Base-by-base conservation (phyloP, 116 monocot species). In the Posidonia oceanica region DNA sequence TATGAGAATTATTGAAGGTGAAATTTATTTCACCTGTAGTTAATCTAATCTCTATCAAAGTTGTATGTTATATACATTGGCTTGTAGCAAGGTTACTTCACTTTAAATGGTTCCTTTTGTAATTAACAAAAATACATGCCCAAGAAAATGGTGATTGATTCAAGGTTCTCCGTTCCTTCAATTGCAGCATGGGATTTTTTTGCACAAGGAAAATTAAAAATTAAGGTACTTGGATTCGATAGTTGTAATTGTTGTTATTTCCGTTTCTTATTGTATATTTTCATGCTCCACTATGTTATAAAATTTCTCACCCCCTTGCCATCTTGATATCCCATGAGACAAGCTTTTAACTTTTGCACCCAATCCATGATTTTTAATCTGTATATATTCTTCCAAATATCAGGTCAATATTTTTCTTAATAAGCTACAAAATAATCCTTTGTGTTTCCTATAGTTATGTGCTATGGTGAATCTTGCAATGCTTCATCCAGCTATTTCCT, bases 171-270 rank as follows among this genome's bases (percentile, higher is more conserved):
- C 15, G 7, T 37, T 36, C n/a, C 16, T 57, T 39, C 48, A 13
- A 59, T 69, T 82, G 80, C 79, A 93, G 93, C 64, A 67, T 93
- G 86, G 86, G 63, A 86, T 79, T 93, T 88, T 75, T 93, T 88
- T 68, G 57, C 65, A 53, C 75, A 74, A 61, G 86, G 84, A 36
- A 65, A 61, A 16, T 69, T 84, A 66, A 78, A 63, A 63, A 68
- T 83, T 67, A 80, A 88, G 85, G 92, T 85, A 72, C 53, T 63
- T 61, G 16, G 18, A 72, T 54, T 63, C 61, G 39, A n/a, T 68
- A 68, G 36, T 3, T 17, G 36, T 36, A 22, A 17, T 21, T 20
- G 17, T 64, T 64, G 38, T 54, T 73, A 64, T 38, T 38, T 38
- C 5, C 11, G 8, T 39, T 64, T 5, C 12, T 14, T 64, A 38